A percentile compares a stretch with the other conserved stretches of the same genome.
These are phyloP conservation scores for Mortierella sp. DNA, from an alignment of 371 early-diverging fungal genomes.

Conservation along the genomic window DNA sequence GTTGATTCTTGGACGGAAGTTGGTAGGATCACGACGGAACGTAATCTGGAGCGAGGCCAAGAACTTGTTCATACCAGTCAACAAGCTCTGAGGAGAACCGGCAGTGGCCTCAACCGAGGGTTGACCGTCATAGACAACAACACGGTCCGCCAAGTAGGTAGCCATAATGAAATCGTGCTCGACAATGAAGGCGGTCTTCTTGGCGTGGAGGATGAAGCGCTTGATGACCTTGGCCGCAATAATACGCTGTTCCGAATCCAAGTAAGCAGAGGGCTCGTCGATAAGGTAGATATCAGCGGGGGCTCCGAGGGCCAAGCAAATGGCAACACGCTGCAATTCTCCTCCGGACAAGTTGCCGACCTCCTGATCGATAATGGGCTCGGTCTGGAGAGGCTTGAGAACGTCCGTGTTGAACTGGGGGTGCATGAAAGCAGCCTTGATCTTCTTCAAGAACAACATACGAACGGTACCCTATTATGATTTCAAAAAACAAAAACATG, in stretches of 20 bases:
- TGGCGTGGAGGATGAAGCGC: constrained; percentile 97
- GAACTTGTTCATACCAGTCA: constrained; percentile 97
- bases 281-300: constrained; percentile 99
- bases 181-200: constrained; percentile 99
- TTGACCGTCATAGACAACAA: constrained; percentile 97
- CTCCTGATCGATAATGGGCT: constrained; percentile 94
- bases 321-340: constrained; percentile 99
- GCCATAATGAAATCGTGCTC: constrained; percentile 99
- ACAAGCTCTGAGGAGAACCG: constrained; percentile 89
- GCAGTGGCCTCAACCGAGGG: constrained; percentile 94
- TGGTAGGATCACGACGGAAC: constrained; percentile 99
- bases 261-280: constrained; percentile 99
- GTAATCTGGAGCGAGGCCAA: constrained; percentile 97
- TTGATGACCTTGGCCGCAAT: constrained; percentile 99
- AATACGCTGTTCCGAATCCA: constrained; percentile 99
- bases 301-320: constrained; percentile 94
- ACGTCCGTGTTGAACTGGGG: constrained; percentile 99
- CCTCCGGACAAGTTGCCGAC: constrained; percentile 98
- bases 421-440: constrained; percentile 93
- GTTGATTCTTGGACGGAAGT: constrained; percentile 99
- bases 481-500: neutral
- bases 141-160: constrained; percentile 99
- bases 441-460: constrained; percentile 95
- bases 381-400: constrained; percentile 96
- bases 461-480: constrained; percentile 89